Conservation (phyloP, 352 stramenopile genomes). For the Aphanomyces invadans region DNA sequence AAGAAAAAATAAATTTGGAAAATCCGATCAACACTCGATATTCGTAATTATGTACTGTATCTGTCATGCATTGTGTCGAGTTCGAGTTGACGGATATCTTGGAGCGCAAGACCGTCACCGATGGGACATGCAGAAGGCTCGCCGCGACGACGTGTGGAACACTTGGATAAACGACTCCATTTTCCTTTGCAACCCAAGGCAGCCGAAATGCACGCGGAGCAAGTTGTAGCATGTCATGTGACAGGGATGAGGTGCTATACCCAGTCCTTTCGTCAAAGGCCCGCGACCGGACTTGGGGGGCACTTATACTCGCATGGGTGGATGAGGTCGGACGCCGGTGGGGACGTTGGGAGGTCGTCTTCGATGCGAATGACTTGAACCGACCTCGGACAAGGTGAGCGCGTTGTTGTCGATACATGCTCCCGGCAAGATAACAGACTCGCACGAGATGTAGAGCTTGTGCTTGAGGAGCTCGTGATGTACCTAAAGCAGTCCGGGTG, state of each 20-base stretch:
- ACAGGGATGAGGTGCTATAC: neutral
- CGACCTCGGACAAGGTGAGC: neutral
- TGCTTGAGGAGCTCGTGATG: slow-evolving; percentile 24
- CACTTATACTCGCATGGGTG: slow-evolving; percentile 4
- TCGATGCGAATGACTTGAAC: slow-evolving; percentile 15
- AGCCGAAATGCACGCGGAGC: slow-evolving; percentile 19
- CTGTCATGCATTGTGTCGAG: too few relatives aligned
- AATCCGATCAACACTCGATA: too few relatives aligned
- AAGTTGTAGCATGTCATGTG: slow-evolving; percentile 24
- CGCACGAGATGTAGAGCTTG: slow-evolving; percentile 20
- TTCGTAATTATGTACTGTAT: too few relatives aligned
- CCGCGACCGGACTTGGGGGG: slow-evolving; percentile 22
- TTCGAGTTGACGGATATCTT: slow-evolving; percentile 12
- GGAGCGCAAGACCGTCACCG: slow-evolving; percentile 3
- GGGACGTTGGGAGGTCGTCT: neutral
- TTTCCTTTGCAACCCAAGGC: neutral
- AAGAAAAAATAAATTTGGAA: too few relatives aligned
- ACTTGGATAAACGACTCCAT: slow-evolving; percentile 14
- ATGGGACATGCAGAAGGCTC: neutral
- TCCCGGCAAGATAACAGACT: neutral
- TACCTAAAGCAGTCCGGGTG: slow-evolving; percentile 20
- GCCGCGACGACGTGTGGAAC: slow-evolving; percentile 7
- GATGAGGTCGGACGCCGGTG: neutral
- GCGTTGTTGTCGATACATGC: slow-evolving; percentile 14
- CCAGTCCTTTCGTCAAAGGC: slow-evolving; percentile 14